Evolutionary conservation across 768 basidiomycete species (phyloP).

Genomic region (Pisolithus sp.): DNA sequence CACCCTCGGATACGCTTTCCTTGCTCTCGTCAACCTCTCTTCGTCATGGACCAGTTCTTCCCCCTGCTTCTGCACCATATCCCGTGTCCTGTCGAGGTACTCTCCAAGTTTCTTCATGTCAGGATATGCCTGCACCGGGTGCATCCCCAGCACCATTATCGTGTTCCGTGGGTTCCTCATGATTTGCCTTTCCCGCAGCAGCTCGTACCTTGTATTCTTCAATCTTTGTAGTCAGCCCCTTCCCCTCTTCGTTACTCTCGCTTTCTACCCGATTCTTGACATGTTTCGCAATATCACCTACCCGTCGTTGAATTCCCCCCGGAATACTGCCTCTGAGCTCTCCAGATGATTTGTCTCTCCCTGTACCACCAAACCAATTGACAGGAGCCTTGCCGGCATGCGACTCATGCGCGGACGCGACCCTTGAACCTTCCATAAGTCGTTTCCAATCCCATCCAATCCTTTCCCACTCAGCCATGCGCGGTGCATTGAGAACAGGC

Average conservation of each 20-base stretch:
- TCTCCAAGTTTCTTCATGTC: conserved; percentile 9
- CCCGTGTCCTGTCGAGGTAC: conserved; percentile 14
- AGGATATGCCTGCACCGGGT: background rate
- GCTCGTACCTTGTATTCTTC: conserved; percentile 5
- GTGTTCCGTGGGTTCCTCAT: background rate
- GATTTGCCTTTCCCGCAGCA: background rate
- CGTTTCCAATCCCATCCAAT: conserved; percentile 18
- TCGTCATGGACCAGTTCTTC: conserved; percentile 11
- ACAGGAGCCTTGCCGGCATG: background rate
- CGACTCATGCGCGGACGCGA: background rate
- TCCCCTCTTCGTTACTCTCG: conserved; percentile 1
- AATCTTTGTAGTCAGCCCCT: conserved; percentile 1
- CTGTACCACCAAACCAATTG: background rate
- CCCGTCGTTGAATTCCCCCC: background rate
- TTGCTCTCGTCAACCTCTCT: conserved; percentile 14
- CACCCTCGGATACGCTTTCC: conserved; percentile 12
- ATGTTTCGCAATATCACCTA: conserved; percentile 4
- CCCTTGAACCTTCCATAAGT: conserved; percentile 1
- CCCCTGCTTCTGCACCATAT: conserved; percentile 12
- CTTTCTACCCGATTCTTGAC: background rate
- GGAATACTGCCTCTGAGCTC: background rate
- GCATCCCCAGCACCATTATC: background rate
- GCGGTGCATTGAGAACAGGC: conserved; percentile 3
- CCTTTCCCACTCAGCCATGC: conserved; percentile 14
- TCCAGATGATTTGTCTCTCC: background rate